Evolutionary conservation across 225 moss, liverwort and hornwort species (phyloP).

Genomic region (Physcomitrium patens): DNA sequence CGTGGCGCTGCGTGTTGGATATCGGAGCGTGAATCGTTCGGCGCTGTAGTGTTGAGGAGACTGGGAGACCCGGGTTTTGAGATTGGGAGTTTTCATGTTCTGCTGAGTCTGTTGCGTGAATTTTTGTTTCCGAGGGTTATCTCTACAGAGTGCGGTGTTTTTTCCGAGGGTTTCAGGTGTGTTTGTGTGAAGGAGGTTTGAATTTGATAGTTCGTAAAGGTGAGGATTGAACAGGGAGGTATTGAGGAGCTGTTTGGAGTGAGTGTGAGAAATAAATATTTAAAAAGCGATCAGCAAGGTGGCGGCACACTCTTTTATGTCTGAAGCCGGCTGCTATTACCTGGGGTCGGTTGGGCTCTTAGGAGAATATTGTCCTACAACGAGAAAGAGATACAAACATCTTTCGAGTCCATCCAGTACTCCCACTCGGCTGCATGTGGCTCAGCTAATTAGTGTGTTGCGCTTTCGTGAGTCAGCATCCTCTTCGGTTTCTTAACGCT

Average conservation of each 20-base stretch:
- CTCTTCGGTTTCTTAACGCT: slow-evolving; percentile 45
- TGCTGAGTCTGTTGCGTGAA: too few species aligned
- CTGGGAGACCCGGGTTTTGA: too few species aligned
- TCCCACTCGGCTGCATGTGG: slow-evolving; percentile 77
- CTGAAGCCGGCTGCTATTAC: slow-evolving; percentile 86
- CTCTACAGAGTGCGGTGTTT: too few species aligned
- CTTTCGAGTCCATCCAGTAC: slow-evolving; percentile 30
- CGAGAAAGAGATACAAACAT: slow-evolving; percentile 72
- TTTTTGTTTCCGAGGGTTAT: too few species aligned
- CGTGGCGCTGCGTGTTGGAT: too few species aligned
- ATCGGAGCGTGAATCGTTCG: too few species aligned
- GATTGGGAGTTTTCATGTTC: too few species aligned
- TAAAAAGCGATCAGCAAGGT: slow-evolving; percentile 51
- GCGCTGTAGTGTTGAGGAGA: too few species aligned
- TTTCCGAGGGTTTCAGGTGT: too few species aligned
- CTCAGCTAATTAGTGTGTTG: slow-evolving; percentile 47
- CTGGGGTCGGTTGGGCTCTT: slow-evolving; percentile 86
- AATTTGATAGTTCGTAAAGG: too few species aligned
- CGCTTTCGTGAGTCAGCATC: slow-evolving; percentile 35
- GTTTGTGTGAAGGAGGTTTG: too few species aligned
- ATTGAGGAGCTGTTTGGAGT: slow-evolving; percentile 15
- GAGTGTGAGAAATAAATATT: not conserved
- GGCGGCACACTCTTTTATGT: slow-evolving; percentile 84
- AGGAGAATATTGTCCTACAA: slow-evolving; percentile 88
- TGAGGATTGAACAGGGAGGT: not conserved